Base-by-base conservation (phyloP, 2,329 filamentous ascomycete species). In the Gaeumannomyces tritici region DNA sequence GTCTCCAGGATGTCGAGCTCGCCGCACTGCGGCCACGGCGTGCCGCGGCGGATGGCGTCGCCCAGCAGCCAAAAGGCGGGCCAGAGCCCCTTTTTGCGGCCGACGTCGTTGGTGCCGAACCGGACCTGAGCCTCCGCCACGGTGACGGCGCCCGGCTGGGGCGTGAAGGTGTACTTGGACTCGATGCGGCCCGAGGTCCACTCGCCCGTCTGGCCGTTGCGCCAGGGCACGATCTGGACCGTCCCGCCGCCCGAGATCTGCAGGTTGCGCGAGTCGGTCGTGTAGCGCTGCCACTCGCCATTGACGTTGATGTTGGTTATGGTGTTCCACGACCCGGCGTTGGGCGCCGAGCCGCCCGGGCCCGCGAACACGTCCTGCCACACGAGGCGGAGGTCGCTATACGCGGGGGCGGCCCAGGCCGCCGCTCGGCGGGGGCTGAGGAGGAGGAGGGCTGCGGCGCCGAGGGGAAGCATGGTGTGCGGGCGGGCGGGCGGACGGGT, bases 11-110 rank as follows among this genome's bases (percentile, higher is more conserved):
- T 74, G 66, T 83, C 80, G 57, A 83, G 70, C 73, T 83, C 80
- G 29, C 80, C 80, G 66, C 79, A 80, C 9, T 70, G 71, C 0
- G 80, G 80, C 80, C 80, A 83, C 26, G 66, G 64, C 2, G 75
- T 77, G 15, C 79, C 79, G 64, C 73, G 69, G 8, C 79, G 76
- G 60, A 81, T 71, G 21, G 77, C 72, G 63, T 79, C 73, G 13
- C 80, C 80, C 1, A 82, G 75, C 61, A 80, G 71, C 80, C 80
- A 83, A 67, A 82, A 83, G 4, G 80, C 80, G 2, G 80, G 80
- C 80, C 80, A 83, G 65, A 82, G 73, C 15, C 80, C 80, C 66
- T 78, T 73, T 71, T 80, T 80, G 59, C 74, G 72, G 33, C 65
- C 65, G 21, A 69, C 63, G 13, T 70, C 61, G 68, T 75, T 75